Base-by-base conservation (phyloP, 2,329 filamentous ascomycete genomes). In the Aureobasidium uvarum region DNA sequence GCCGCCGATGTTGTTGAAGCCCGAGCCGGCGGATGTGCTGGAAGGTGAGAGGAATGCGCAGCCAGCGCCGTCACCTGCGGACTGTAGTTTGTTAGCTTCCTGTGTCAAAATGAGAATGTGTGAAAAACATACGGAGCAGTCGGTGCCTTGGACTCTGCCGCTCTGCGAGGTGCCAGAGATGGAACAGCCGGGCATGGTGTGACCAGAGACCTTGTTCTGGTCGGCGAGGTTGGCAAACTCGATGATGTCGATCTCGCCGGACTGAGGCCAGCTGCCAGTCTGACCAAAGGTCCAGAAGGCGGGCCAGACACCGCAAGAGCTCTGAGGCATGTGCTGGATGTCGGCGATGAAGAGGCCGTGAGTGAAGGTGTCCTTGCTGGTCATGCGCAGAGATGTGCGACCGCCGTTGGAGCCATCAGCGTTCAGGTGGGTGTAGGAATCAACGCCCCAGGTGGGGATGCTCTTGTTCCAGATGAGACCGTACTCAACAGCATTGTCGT, bases 1-100 rank as follows among this genome's bases (percentile, higher is more conserved):
- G 48, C 79, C 79, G 10, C 73, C 72, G 43, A 70, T 74, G 28
- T 68, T 64, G 69, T 81, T 88, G 74, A 88, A 83, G 0, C 75
- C 79, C 7, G 75, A 75, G 56, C 65, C 68, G 33, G 67, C 65
- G 11, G 70, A 71, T 31, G 69, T 66, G 16, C 64, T 69, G 25
- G 71, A 67, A 70, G 87, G 90, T 69, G 83, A 85, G 52, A 80
- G 74, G 60, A 81, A 80, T 31, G 69, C 66, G 68, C 73, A 75
- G 50, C 74, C 74, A 18, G 66, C 69, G 63, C 73, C 73, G 45
- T 67, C 65, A 46, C 52, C 64, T 63, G 70, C 83, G 78, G 33
- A 77, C 71, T 2, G 83, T 84, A 13, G 74, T 69, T 20, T 69
- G 51, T 65, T 58, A 65, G 62, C 41, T 25, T 45, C 16, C 25